phyloP scores from a whole-genome alignment of 306 rosid species.

The Trifolium dubium region DNA sequence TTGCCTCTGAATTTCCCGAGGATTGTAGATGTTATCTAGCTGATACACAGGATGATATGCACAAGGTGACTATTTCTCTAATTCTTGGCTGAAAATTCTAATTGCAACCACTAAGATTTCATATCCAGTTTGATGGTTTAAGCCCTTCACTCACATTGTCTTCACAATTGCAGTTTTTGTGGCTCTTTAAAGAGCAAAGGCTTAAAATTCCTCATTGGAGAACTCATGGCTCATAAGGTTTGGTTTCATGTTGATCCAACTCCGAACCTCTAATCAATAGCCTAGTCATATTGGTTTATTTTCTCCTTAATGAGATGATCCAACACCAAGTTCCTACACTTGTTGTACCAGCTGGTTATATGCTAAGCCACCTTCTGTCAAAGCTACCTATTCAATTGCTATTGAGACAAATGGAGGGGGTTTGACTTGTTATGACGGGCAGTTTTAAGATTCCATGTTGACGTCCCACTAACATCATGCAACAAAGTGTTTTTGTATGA shows the following conservation, averaged over 20 bases:
- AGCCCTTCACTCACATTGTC: neutral
- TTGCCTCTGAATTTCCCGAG: constrained; percentile 83
- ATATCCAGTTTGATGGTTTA: constrained; percentile 23
- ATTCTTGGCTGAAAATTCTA: constrained; percentile 4
- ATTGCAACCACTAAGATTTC: constrained; percentile 11
- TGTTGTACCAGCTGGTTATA: too few relatives aligned
- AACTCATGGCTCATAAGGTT: constrained; percentile 83
- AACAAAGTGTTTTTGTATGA: too few relatives aligned
- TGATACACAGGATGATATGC: constrained; percentile 84
- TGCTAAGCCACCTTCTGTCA: too few relatives aligned
- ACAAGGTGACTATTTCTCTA: constrained; percentile 64
- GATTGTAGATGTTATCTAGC: constrained; percentile 82
- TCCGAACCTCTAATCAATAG: neutral
- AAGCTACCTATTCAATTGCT: too few relatives aligned
- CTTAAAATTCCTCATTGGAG: constrained; percentile 83
- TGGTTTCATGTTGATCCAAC: constrained; percentile 5
- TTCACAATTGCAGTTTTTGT: constrained; percentile 73
- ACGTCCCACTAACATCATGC: too few relatives aligned
- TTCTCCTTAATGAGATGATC: too few relatives aligned
- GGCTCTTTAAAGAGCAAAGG: constrained; percentile 91
- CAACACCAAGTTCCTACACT: too few relatives aligned
- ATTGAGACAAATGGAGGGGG: too few relatives aligned
- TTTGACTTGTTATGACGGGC: too few relatives aligned
- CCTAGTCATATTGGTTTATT: constrained; percentile 5
- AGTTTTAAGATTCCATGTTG: too few relatives aligned